Base-by-base conservation (phyloP, 1,284 basidiomycete species). In the Takashimella koratensis region DNA sequence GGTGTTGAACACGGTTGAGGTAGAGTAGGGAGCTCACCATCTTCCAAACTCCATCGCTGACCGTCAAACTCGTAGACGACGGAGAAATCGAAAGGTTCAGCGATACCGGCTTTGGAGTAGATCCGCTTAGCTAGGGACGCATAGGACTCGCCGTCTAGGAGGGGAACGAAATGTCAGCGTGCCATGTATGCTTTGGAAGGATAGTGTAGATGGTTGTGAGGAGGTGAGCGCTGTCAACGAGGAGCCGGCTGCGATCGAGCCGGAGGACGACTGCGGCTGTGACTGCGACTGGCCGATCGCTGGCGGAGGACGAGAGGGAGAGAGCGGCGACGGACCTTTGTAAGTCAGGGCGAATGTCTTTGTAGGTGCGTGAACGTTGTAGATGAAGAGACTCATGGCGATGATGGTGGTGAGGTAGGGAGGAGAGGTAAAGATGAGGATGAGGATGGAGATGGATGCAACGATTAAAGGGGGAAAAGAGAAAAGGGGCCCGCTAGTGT, bases 11-110 rank as follows among this genome's bases (percentile, higher is more conserved):
- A 24, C 10, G 10, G 3, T 27, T 13, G 25, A 27, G 26, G 13
- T 22, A 12, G 5, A 43, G 13, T 13, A 19, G 23, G 10, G 5
- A 1, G 69, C 75, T 54, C 30, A 76, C 76, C 74, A 62, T 77
- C 76, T 25, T 76, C 74, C 41, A 77, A 59, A 20, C 61, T 61
- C 68, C 67, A 76, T 40, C 69, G 52, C 8, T 64, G 63, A 5
- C 73, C 72, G 19, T 75, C 66, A 55, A 61, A 74, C 54, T 74
- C 71, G 57, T 77, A 77, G 24, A 73, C 63, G 36, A 77, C 39
- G 2, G 67, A 65, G 2, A 65, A 63, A 3, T 62, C 63, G 40
- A 63, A 41, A 2, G 58, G 54, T n/a, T 57, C 43, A 3, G 45
- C 50, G 20, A 55, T 23, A 27, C 30, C 49, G 4, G 56, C 21